These are phyloP conservation scores for Castanopsis chinensis DNA, from an alignment of 306 rosid species.

Conservation along the genomic window DNA sequence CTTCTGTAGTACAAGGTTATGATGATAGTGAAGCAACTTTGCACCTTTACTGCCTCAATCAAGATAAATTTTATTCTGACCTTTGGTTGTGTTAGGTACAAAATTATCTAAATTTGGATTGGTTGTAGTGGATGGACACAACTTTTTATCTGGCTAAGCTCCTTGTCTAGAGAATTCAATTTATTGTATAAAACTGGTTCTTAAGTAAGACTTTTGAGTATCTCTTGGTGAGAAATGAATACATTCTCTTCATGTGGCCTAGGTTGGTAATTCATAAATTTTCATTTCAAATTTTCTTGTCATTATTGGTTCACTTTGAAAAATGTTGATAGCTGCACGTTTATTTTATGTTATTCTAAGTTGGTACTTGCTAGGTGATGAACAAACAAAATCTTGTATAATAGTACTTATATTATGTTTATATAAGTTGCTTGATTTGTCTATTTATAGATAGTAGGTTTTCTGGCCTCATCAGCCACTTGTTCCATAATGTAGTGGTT, in stretches of 20 bases:
- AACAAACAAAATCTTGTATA: neutral
- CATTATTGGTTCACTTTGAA: neutral
- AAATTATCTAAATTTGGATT: neutral
- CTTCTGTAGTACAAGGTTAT: neutral
- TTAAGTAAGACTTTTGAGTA: neutral
- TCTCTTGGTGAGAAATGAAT: slow-evolving; percentile 6
- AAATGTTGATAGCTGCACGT: neutral
- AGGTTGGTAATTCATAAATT: neutral
- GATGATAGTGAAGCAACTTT: neutral
- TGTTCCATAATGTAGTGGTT: neutral
- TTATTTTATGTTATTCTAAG: neutral
- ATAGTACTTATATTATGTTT: neutral
- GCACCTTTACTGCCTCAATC: neutral
- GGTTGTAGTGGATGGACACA: neutral
- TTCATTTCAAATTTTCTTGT: neutral
- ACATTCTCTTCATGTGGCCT: neutral
- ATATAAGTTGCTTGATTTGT: neutral
- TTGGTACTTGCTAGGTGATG: neutral
- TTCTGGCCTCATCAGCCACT: slow-evolving; percentile 3
- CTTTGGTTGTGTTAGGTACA: neutral
- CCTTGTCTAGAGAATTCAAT: neutral
- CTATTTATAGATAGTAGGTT: neutral
- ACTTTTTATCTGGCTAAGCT: neutral
- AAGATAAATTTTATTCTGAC: neutral
- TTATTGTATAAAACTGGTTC: neutral